Percentiles rank a stretch among this genome's conserved stretches.
Evolutionary conservation across 345 rosid species (phyloP).

Genomic region (Salix dunnii): DNA sequence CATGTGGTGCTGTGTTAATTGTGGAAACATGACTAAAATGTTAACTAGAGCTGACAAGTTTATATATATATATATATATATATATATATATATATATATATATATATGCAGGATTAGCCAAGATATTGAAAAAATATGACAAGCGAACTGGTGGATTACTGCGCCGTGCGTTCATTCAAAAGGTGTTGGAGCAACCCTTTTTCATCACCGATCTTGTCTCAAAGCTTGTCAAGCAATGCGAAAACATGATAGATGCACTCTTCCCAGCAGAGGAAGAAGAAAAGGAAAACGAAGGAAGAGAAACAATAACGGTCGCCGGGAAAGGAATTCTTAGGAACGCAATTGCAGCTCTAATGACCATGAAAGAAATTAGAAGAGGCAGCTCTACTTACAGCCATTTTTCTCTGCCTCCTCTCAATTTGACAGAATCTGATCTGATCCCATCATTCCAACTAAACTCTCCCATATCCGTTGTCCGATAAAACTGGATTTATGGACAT

Average conservation of each 20-base stretch:
- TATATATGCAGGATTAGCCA: conserved; percentile 52
- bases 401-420: conserved; percentile 74
- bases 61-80: neutral
- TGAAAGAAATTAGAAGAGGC: conserved; percentile 75
- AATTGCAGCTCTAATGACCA: conserved; percentile 62
- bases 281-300: conserved; percentile 10
- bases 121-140: conserved; percentile 90
- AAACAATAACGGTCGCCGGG: conserved; percentile 34
- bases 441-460: conserved; percentile 43
- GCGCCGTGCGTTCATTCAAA: conserved; percentile 62
- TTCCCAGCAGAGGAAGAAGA: conserved; percentile 40
- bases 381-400: conserved; percentile 67
- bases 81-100: neutral
- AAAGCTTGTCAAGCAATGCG: conserved; percentile 71
- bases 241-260: conserved; percentile 51
- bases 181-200: conserved; percentile 65
- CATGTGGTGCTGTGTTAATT: too few species aligned
- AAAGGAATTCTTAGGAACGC: conserved; percentile 74
- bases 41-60: too few species aligned
- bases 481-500: neutral
- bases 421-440: conserved; percentile 52
- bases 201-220: conserved; percentile 76
- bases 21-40: too few species aligned
- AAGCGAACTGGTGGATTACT: conserved; percentile 60
- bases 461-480: conserved; percentile 51